Evolutionary conservation across 139 green algal genomes (phyloP).

Genomic region (Picochlorum sp.): DNA sequence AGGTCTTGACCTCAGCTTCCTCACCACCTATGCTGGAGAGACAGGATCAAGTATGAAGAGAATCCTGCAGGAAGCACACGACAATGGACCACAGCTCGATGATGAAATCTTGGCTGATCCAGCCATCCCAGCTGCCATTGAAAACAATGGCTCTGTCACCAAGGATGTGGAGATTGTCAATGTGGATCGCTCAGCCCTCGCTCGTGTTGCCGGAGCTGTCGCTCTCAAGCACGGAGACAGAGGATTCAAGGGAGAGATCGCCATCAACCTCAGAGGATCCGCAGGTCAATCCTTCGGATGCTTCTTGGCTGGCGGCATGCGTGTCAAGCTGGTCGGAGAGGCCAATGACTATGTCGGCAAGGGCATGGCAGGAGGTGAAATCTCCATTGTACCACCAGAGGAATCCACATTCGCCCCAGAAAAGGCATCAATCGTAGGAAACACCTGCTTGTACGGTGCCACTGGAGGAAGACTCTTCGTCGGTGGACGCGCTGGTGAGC

Average conservation of each 20-base stretch:
- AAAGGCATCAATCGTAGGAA: slow-evolving; percentile 79
- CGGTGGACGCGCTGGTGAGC: slow-evolving; percentile 72
- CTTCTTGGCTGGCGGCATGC: slow-evolving; percentile 71
- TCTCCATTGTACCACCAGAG: slow-evolving; percentile 77
- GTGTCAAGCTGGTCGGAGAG: slow-evolving; percentile 84
- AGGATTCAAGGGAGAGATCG: slow-evolving; percentile 65
- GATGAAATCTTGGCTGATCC: slow-evolving; percentile 84
- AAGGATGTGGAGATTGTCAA: slow-evolving; percentile 75
- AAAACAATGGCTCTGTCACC: slow-evolving; percentile 31
- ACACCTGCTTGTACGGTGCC: slow-evolving; percentile 98
- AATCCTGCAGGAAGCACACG: slow-evolving; percentile 48
- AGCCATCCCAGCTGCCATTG: slow-evolving; percentile 57
- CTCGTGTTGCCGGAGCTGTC: slow-evolving; percentile 72
- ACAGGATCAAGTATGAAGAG: slow-evolving; percentile 30
- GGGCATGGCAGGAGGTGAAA: slow-evolving; percentile 92
- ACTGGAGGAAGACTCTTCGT: slow-evolving; percentile 92
- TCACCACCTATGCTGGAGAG: slow-evolving; percentile 68
- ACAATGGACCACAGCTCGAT: slow-evolving; percentile 78
- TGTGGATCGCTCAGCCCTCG: slow-evolving; percentile 66
- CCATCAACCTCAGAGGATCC: slow-evolving; percentile 68
- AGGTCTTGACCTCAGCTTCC: slow-evolving; percentile 85
- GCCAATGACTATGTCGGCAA: slow-evolving; percentile 99
- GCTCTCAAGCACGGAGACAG: slow-evolving; percentile 74
- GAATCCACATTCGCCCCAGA: slow-evolving; percentile 46
- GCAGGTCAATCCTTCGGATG: slow-evolving; percentile 85